Percentiles rank a stretch among this genome's conserved stretches.
Conservation (phyloP, 2,329 filamentous ascomycete species). For the Mycosphaerelloides madeirae region DNA sequence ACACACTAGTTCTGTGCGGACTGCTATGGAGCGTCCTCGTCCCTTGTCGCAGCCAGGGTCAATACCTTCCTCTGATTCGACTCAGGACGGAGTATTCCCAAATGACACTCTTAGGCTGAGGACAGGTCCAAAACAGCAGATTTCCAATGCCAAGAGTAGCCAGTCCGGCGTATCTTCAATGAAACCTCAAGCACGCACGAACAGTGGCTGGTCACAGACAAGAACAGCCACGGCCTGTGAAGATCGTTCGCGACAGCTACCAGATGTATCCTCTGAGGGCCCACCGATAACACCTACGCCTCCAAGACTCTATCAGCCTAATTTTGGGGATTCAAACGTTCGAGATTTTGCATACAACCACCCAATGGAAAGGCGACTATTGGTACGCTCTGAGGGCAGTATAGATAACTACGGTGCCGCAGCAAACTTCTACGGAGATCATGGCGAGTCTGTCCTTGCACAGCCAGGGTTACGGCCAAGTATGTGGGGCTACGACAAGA, state of each 20-base stretch:
- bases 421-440: conserved; percentile 57
- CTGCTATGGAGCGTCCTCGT: not conserved
- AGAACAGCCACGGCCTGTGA: too few species aligned
- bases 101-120: too few species aligned
- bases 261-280: conserved; percentile 1
- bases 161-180: too few species aligned
- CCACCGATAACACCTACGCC: conserved; percentile 25
- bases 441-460: conserved; percentile 53
- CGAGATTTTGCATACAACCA: conserved; percentile 30
- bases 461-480: conserved; percentile 55
- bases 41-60: conserved; percentile 6
- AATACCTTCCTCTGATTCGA: conserved; percentile 1
- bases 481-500: conserved; percentile 10
- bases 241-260: too few species aligned
- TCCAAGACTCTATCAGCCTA: conserved; percentile 26
- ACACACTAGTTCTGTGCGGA: not conserved
- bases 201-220: too few species aligned
- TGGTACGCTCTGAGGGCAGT: not conserved
- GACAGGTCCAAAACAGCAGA: too few species aligned
- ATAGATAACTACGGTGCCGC: conserved; percentile 47
- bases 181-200: too few species aligned
- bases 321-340: conserved; percentile 29
- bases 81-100: too few species aligned
- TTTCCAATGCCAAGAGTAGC: too few species aligned
- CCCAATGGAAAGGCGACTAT: conserved; percentile 1